Conservation (phyloP, 2,329 filamentous ascomycete genomes). For the Stachybotrys chlorohalonatus region DNA sequence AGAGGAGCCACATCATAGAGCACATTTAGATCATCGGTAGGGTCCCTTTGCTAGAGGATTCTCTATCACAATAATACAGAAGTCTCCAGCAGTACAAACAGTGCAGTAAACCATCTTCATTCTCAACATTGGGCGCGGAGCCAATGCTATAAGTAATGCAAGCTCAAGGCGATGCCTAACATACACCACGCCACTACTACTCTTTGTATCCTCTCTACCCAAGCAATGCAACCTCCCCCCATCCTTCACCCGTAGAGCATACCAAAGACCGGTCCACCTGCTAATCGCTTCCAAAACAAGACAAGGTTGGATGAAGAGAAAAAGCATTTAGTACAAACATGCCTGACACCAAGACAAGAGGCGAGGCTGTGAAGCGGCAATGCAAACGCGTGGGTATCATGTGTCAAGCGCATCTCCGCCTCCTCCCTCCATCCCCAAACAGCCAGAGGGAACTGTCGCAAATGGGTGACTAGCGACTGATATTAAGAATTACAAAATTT, state of each 20-base stretch:
- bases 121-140: no score
- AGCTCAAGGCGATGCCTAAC: no score
- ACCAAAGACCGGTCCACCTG: no score
- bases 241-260: not conserved
- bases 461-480: not conserved
- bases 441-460: not conserved
- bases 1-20: not conserved
- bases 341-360: not conserved
- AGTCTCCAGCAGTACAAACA: no score
- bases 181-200: not conserved
- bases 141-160: no score
- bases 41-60: no score
- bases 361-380: not conserved
- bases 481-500: not conserved
- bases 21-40: not conserved
- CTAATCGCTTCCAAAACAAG: not conserved
- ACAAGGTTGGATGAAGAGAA: not conserved
- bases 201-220: not conserved
- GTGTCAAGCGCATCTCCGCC: not conserved
- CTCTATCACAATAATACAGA: no score
- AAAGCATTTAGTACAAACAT: not conserved
- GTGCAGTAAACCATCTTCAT: no score
- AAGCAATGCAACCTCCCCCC: not conserved
- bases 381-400: not conserved
- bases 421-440: not conserved